Conservation (phyloP, 345 rosid genomes). For the Eucalyptus coolabah region DNA sequence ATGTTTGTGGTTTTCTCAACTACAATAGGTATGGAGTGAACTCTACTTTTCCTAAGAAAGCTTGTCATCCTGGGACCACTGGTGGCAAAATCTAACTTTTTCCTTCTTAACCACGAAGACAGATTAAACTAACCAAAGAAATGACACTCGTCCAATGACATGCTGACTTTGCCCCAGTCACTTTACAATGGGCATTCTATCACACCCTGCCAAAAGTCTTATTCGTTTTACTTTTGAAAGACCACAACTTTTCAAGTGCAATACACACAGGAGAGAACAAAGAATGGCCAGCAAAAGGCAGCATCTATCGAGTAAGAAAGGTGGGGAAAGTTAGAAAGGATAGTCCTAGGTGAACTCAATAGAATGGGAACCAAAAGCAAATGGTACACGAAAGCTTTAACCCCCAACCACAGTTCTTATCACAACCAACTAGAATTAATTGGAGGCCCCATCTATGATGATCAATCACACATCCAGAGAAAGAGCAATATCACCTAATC, state of each 20-base stretch:
- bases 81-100: background rate
- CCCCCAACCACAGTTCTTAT: background rate
- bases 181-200: background rate
- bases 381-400: background rate
- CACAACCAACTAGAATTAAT: background rate
- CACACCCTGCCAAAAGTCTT: background rate
- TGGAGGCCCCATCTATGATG: background rate
- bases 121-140: background rate
- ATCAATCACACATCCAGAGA: background rate
- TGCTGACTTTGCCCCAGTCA: background rate
- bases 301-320: conserved; percentile 1
- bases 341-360: background rate
- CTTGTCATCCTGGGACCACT: background rate
- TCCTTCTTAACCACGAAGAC: background rate
- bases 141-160: background rate
- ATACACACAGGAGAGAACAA: background rate
- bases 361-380: background rate
- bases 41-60: background rate
- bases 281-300: background rate
- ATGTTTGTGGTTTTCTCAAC: background rate
- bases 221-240: background rate
- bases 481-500: background rate
- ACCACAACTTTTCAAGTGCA: background rate
- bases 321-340: background rate
- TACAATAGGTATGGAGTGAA: background rate